Percentiles rank a stretch among this genome's conserved stretches.
Evolutionary conservation across 2,329 filamentous ascomycete genomes (phyloP).

Genomic region (Corinectria fuckeliana): DNA sequence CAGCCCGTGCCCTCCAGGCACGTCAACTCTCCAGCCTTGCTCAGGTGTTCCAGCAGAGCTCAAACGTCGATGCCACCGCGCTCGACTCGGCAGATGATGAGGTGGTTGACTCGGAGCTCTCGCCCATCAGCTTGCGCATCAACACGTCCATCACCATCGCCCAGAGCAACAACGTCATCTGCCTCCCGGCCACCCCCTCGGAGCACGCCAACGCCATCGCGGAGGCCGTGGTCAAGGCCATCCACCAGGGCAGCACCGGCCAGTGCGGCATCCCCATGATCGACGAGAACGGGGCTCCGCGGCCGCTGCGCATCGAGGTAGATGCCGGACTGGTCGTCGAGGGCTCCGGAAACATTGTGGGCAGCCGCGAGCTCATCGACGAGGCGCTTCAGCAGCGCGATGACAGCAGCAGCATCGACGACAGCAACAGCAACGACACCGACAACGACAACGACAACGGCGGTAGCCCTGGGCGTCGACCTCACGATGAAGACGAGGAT

Average conservation of each 20-base stretch:
- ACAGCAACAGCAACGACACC: no score
- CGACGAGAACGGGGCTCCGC: constrained; percentile 50
- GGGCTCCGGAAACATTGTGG: constrained; percentile 54
- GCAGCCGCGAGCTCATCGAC: constrained; percentile 40
- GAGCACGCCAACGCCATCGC: constrained; percentile 52
- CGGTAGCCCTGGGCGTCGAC: constrained; percentile 17
- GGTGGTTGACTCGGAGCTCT: constrained; percentile 36
- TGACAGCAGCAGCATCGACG: no score
- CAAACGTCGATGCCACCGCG: constrained; percentile 7
- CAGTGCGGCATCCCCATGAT: constrained; percentile 53
- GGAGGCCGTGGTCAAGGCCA: constrained; percentile 51
- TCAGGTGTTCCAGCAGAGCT: constrained; percentile 4
- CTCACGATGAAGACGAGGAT: constrained; percentile 29
- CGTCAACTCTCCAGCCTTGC: constrained; percentile 17
- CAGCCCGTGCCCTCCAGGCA: constrained; percentile 26
- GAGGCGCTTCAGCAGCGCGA: constrained; percentile 37
- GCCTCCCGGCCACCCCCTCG: constrained; percentile 48
- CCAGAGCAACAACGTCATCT: constrained; percentile 57
- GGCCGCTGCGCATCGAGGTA: constrained; percentile 52
- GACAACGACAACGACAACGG: no score
- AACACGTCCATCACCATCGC: constrained; percentile 54
- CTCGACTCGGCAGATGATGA: constrained; percentile 22
- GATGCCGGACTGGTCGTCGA: constrained; percentile 54
- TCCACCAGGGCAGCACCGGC: constrained; percentile 50
- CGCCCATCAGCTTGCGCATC: constrained; percentile 55